Base-by-base conservation (phyloP, 257 asterid species). In the Verbena officinalis region DNA sequence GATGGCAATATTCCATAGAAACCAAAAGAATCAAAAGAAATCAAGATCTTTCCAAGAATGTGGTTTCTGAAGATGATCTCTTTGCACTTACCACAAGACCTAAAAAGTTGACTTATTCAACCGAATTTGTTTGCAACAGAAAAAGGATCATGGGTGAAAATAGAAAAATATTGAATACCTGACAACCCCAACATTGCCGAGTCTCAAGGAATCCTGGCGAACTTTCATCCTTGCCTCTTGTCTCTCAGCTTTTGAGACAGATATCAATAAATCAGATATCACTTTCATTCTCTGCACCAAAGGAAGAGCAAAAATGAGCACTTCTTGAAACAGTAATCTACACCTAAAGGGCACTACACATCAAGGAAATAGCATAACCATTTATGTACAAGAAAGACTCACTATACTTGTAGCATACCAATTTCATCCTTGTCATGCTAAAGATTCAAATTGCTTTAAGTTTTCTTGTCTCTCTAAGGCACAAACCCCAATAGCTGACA, bases 221-320 rank as follows among this genome's bases (percentile, higher is more conserved):
- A 90, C 87, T 81, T 81, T 94, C 93, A 80, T 82, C 81, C 99
- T 84, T 48, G 99, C 96, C 76, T 94, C 99, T 70, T 84, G 96
- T 70, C 99, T 88, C 86, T 94, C 96, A 43, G 97, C 95, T 86
- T 91, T 94, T 70, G 99, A 86, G 68, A 88, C 85, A 55, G 96
- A 86, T 86, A 94, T 86, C 77, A 94, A 78, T 68, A 94, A 72
- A 75, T 94, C 97, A 67, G 99, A 90, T 61, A 88, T 71, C 78
- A 83, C 80, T 84, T 90, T 88, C 48, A 76, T 76, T 79, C 91
- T 88, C 99, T 94, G 92, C 91, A 79, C 40, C 79, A 68, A 56
- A 52, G 69, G 56, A 73, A 59, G 15, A 70, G 19, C 40, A 60
- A 23, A 42, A 7, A 65, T 55, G 42, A 75, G 17, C 24, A 67